Evolutionary conservation across 129 eudicot genomes (phyloP).

Genomic region (Smallanthus sonchifolius): DNA sequence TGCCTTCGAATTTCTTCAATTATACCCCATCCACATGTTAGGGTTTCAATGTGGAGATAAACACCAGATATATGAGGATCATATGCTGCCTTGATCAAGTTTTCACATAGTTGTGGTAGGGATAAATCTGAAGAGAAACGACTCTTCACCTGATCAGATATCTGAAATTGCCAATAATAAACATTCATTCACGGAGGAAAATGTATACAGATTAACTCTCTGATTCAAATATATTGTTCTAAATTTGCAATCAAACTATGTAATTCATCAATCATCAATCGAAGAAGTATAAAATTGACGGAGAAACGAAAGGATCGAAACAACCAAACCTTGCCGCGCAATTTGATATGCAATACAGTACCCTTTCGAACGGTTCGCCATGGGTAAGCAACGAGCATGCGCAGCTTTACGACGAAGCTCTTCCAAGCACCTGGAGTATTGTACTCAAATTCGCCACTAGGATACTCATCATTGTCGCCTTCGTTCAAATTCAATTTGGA

Average conservation of each 20-base stretch:
- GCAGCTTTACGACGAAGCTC: slow-evolving; percentile 56
- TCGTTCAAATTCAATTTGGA: slow-evolving; percentile 19
- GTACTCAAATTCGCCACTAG: slow-evolving; percentile 73
- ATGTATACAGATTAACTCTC: background rate
- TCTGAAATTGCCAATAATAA: slow-evolving; percentile 23
- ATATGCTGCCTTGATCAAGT: slow-evolving; percentile 78
- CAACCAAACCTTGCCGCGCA: slow-evolving; percentile 78
- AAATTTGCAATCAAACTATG: too few relatives aligned
- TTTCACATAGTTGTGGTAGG: slow-evolving; percentile 87
- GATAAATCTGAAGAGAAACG: slow-evolving; percentile 74
- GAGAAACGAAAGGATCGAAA: background rate
- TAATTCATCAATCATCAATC: background rate
- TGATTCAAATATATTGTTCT: too few relatives aligned
- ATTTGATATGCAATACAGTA: slow-evolving; percentile 62
- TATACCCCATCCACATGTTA: slow-evolving; percentile 88
- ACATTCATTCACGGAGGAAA: background rate
- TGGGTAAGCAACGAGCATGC: slow-evolving; percentile 62
- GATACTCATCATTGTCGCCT: slow-evolving; percentile 37
- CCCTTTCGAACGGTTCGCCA: slow-evolving; percentile 81
- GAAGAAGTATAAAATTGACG: background rate
- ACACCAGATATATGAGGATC: slow-evolving; percentile 92
- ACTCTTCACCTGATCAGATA: slow-evolving; percentile 72
- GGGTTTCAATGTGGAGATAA: slow-evolving; percentile 79
- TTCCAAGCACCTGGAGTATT: slow-evolving; percentile 44
- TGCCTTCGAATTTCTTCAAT: slow-evolving; percentile 87